Percentiles rank a stretch among this genome's conserved stretches.
Conservation (phyloP, 257 asterid species). For the Solanum okadae region DNA sequence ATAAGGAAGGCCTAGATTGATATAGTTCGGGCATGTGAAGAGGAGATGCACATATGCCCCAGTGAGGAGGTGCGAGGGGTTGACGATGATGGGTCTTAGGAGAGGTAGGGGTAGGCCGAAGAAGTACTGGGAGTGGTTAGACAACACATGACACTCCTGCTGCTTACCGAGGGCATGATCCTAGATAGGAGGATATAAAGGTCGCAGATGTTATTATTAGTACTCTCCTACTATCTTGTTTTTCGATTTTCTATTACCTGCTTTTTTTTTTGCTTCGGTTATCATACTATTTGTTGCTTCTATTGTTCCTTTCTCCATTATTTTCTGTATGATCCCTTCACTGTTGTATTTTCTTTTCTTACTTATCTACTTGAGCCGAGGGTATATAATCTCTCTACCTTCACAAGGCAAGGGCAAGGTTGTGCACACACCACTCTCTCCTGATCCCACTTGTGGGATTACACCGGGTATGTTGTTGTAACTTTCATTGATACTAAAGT, state of each 20-base stretch:
- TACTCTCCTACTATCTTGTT: not conserved
- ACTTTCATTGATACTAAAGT: not conserved
- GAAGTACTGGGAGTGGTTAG: not conserved
- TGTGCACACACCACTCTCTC: not conserved
- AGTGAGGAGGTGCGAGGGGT: not conserved
- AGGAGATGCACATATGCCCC: not conserved
- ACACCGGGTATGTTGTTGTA: not conserved
- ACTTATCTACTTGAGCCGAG: not conserved
- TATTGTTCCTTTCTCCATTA: not conserved
- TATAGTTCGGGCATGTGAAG: not conserved
- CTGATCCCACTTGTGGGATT: not conserved
- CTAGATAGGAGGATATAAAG: not conserved
- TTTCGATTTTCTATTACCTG: not conserved
- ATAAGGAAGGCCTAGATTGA: not conserved
- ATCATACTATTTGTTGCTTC: not conserved
- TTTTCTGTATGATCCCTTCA: not conserved
- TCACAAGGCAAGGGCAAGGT: not conserved
- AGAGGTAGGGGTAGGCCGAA: not conserved
- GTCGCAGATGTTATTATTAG: not conserved
- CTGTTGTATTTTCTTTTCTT: not conserved
- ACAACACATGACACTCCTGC: not conserved
- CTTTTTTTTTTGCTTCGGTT: not conserved
- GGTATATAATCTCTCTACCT: not conserved
- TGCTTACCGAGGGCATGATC: not conserved
- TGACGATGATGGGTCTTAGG: not conserved